A percentile compares a stretch with the other conserved stretches of the same genome.
Conservation (phyloP, 2,329 filamentous ascomycete species). For the Clonostachys sp. region DNA sequence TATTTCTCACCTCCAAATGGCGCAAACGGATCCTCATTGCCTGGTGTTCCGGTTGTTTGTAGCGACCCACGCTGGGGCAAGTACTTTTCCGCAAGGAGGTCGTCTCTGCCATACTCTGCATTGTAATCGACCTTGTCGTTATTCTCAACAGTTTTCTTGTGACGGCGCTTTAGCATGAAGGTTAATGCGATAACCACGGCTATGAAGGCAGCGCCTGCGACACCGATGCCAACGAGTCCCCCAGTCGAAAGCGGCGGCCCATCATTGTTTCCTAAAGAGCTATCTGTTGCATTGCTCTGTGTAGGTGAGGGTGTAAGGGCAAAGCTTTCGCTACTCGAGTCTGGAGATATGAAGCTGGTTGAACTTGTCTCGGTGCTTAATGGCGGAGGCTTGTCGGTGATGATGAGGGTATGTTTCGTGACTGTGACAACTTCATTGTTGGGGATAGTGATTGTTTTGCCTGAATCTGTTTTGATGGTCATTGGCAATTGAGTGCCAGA, state of each 20-base stretch:
- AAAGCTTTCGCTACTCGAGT: background rate
- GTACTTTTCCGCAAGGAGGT: conserved; percentile 16
- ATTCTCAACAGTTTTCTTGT: conserved; percentile 6
- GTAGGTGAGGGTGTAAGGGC: background rate
- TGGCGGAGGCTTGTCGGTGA: conserved; percentile 14
- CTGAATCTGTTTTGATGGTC: conserved; percentile 25
- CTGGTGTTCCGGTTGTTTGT: conserved; percentile 15
- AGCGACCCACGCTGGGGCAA: conserved; percentile 13
- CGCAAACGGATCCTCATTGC: conserved; percentile 30
- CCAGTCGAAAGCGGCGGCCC: conserved; percentile 10
- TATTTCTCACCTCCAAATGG: conserved; percentile 35
- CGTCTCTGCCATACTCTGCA: conserved; percentile 4
- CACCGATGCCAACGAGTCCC: conserved; percentile 23
- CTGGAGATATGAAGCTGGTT: conserved; percentile 3
- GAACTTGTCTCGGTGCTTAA: background rate
- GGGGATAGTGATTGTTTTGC: conserved; percentile 26
- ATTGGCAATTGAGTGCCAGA: background rate
- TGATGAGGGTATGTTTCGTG: conserved; percentile 24
- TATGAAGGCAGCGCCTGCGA: conserved; percentile 18
- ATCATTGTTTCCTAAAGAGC: background rate
- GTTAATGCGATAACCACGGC: conserved; percentile 14
- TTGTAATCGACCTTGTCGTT: background rate
- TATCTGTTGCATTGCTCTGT: background rate
- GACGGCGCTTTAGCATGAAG: conserved; percentile 11
- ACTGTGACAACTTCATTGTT: conserved; percentile 25